A percentile compares a stretch with the other conserved stretches of the same genome.
Conservation (phyloP, 352 stramenopile genomes). For the Phytophthora crassamura region DNA sequence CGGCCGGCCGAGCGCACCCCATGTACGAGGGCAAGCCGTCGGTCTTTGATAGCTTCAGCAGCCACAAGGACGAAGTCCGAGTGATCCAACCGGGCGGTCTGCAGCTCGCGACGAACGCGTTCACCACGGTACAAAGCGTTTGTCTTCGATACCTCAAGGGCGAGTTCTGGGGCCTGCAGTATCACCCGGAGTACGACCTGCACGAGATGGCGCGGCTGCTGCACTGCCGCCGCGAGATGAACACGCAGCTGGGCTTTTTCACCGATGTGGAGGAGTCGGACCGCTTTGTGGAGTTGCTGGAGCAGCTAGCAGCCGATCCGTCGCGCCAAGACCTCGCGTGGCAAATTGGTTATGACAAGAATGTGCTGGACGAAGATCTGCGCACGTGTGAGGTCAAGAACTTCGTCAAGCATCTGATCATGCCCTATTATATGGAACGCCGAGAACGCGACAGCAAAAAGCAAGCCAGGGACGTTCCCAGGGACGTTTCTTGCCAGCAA, state of each 20-base stretch:
- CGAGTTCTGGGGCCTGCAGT: conserved; percentile 83
- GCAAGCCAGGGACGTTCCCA: conserved; percentile 12
- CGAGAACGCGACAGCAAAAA: conserved; percentile 15
- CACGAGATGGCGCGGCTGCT: conserved; percentile 79
- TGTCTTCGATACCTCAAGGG: conserved; percentile 63
- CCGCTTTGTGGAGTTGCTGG: conserved; percentile 57
- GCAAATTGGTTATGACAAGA: conserved; percentile 64
- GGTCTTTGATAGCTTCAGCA: conserved; percentile 78
- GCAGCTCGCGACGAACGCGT: conserved; percentile 61
- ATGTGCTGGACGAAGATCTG: conserved; percentile 74
- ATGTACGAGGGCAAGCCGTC: conserved; percentile 78
- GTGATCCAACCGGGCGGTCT: conserved; percentile 58
- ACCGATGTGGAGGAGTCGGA: conserved; percentile 54
- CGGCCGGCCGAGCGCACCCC: conserved; percentile 61
- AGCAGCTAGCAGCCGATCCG: conserved; percentile 61
- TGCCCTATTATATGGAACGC: conserved; percentile 57
- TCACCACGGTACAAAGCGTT: conserved; percentile 68
- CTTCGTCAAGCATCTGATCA: conserved; percentile 74
- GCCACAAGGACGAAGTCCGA: conserved; percentile 81
- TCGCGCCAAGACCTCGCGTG: conserved; percentile 65
- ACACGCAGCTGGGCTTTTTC: conserved; percentile 74
- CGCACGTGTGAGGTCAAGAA: conserved; percentile 76
- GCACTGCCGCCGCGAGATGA: conserved; percentile 69
- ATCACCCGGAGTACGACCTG: conserved; percentile 82
- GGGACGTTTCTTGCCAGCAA: conserved; percentile 25